These are phyloP conservation scores for Triticum monococcum DNA, from an alignment of 176 grass and related monocot species.

Conservation along the genomic window DNA sequence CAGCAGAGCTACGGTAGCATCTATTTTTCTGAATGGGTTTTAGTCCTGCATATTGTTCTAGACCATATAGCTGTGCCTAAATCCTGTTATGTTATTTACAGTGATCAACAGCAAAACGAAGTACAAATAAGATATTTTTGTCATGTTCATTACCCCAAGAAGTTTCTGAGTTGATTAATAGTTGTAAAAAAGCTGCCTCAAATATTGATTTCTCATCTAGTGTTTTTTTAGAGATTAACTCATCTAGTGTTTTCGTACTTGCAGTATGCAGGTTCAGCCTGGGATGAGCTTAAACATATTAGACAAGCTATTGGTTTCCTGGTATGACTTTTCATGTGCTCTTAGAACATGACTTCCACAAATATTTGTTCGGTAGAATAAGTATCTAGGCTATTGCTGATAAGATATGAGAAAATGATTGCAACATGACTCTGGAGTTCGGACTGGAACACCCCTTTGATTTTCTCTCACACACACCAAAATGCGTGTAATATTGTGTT, in stretches of 20 bases:
- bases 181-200: not conserved
- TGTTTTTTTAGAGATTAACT: slow-evolving; percentile 15
- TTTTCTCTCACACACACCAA: not conserved
- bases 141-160: not conserved
- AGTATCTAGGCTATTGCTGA: not conserved
- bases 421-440: not conserved
- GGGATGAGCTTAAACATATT: slow-evolving; percentile 99
- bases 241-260: slow-evolving; percentile 30
- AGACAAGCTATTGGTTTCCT: slow-evolving; percentile 98
- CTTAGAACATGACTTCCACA: slow-evolving; percentile 5
- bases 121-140: slow-evolving; percentile 21
- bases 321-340: slow-evolving; percentile 57
- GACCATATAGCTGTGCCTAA: slow-evolving; percentile 16
- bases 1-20: slow-evolving; percentile 15
- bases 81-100: not conserved
- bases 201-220: slow-evolving; percentile 31
- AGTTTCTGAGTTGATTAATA: not conserved
- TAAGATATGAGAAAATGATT: slow-evolving; percentile 13
- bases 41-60: slow-evolving; percentile 7
- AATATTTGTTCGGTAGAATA: not conserved
- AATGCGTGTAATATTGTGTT: not conserved
- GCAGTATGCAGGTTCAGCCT: slow-evolving; percentile 94
- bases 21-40: not conserved
- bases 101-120: slow-evolving; percentile 12
- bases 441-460: not conserved